Evolutionary conservation across 306 rosid genomes (phyloP), one percentile per base, ranked within the genome.

Genomic region (Purshia tridentata): DNA sequence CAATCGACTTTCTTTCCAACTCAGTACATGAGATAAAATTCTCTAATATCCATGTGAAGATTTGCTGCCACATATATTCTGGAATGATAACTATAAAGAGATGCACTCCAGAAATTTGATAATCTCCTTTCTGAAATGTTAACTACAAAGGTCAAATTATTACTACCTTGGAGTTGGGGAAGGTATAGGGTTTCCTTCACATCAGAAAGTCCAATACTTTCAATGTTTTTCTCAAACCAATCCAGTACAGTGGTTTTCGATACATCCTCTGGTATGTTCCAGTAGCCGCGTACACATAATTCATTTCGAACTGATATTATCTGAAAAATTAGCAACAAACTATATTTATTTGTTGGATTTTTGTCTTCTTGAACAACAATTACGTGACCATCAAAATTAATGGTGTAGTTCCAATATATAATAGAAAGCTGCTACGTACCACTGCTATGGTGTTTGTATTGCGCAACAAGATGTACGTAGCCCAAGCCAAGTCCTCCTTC

Each of bases 401-500:
- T n/a, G n/a, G n/a, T n/a, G n/a, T n/a, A 42, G 47, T 67, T 29
- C 39, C 58, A 68, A 52, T 13, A 8, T 40, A 40, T 22, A 13
- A 69, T 64, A 79, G 57, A 65, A 63, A 71, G 22, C 50, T 42
- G 76, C 4, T 72, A 5, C 49, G 56, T 89, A 91, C 99, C 86
- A 58, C 90, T 49, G 91, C 78, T 53, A 87, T 65, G 58, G 93
- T 82, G 76, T 82, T 91, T 68, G 96, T 88, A 79, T 86, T 94
- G 65, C 94, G 92, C 78, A 94, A 76, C 79, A 91, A 73, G 77
- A 91, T 65, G 69, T 91, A 94, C 2, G 96, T 89, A 23, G 96
- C 86, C 98, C 98, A 91, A 78, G 98, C 97, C 67, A 94, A 67
- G 70, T 91, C 97, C 71, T 94, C 97, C 86, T 86, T 88, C 74